Evolutionary conservation across 768 basidiomycete genomes (phyloP).

Genomic region (Phlebiopsis flavidoalba): DNA sequence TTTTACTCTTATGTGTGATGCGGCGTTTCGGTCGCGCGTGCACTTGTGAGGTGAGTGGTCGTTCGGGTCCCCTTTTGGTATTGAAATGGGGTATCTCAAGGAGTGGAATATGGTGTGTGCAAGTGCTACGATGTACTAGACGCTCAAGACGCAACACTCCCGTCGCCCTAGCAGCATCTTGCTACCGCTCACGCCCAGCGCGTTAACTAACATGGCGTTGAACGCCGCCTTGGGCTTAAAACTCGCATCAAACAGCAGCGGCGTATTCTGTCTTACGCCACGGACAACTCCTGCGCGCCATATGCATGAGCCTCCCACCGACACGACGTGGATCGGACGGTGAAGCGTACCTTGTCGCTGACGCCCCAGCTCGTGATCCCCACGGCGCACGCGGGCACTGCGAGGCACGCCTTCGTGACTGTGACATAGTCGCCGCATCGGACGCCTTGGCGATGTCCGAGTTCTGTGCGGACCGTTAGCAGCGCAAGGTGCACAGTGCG

Average conservation of each 20-base stretch:
- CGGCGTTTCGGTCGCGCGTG: not conserved
- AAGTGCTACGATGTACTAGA: no score
- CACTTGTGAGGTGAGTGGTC: not conserved
- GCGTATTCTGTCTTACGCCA: constrained; percentile 38
- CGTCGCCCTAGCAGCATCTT: no score
- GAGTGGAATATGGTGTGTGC: no score
- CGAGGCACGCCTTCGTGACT: constrained; percentile 42
- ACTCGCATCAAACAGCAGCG: constrained; percentile 41
- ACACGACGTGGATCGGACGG: not conserved
- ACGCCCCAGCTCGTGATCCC: constrained; percentile 49
- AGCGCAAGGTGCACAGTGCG: not conserved
- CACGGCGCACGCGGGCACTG: constrained; percentile 33
- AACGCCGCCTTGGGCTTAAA: constrained; percentile 40
- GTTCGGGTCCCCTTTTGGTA: no score
- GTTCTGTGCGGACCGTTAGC: constrained; percentile 9
- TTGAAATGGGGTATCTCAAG: no score
- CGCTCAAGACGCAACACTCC: no score
- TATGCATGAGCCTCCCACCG: not conserved
- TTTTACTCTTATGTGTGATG: not conserved
- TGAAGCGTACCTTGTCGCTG: constrained; percentile 33
- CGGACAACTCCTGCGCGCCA: constrained; percentile 34
- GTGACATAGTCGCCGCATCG: constrained; percentile 36
- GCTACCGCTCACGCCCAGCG: constrained; percentile 10
- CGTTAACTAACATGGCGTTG: constrained; percentile 25
- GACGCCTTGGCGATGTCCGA: constrained; percentile 22